Base-by-base conservation (phyloP, 306 rosid genomes). In the Benincasa hispida region DNA sequence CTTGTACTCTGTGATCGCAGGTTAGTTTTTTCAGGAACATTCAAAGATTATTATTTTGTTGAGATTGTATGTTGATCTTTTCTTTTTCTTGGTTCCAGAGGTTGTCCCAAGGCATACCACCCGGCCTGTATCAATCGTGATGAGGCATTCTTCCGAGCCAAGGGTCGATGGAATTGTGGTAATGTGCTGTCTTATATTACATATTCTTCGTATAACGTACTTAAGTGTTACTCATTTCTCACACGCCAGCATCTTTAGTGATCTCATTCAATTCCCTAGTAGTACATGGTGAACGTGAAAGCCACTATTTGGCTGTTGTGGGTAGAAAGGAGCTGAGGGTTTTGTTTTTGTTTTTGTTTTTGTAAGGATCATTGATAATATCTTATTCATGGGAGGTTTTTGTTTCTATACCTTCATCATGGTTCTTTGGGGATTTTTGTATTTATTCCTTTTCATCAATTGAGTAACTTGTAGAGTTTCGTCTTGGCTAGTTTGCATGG, bases 81-180 rank as follows among this genome's bases (percentile, higher is more conserved):
- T 75, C 72, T 4, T 77, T 74, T 61, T 78, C 59, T 77, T 80
- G 68, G 75, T 35, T 75, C 56, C 83, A 95, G 99, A 95, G 98
- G 98, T 79, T 95, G 99, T 76, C 98, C 99, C 14, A 95, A 95
- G 85, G 99, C 97, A 8, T 95, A 95, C 78, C 99, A 95, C 85
- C 99, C 99, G 81, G 80, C 93, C 2, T 95, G 99, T 39, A 86
- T 95, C 77, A 89, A 95, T 81, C 96, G 90, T 1, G 99, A 95
- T 18, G 98, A 92, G 70, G 99, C 98, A 30, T 95, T 95, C 86
- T 95, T 95, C 83, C 92, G 81, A 78, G 75, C 99, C 8, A 94
- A 94, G 92, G 99, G 99, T 81, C 91, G 90, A 79, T 95, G 98
- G 98, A 95, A 95, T 76, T 95, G 99, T 30, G 98, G 99, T 95